A percentile compares a stretch with the other conserved stretches of the same genome.
These are phyloP conservation scores for Candolleomyces eurysporus DNA, from an alignment of 768 basidiomycete genomes.

Conservation along the genomic window DNA sequence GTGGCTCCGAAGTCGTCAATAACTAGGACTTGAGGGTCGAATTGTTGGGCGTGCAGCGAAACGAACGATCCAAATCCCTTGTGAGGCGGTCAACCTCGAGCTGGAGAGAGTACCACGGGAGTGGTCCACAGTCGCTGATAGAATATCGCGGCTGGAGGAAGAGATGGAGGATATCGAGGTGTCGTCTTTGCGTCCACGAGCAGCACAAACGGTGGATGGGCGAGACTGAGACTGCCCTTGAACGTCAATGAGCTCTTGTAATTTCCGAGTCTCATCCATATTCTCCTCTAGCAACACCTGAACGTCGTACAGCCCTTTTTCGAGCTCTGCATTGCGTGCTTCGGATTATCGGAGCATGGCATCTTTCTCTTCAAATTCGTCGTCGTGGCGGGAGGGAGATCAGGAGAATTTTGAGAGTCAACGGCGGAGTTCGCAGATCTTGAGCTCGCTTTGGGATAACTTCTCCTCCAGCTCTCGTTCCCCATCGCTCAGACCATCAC, in stretches of 20 bases:
- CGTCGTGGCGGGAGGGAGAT: too few relatives aligned
- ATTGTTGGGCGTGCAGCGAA: too few relatives aligned
- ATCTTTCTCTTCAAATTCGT: slow-evolving; percentile 34
- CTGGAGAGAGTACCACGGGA: slow-evolving; percentile 45
- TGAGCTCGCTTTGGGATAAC: slow-evolving; percentile 69
- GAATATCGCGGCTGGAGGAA: neutral
- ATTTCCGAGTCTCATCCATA: slow-evolving; percentile 75
- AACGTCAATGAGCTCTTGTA: slow-evolving; percentile 47
- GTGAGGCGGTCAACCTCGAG: slow-evolving; percentile 85
- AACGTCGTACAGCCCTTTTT: slow-evolving; percentile 70
- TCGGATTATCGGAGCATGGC: slow-evolving; percentile 55
- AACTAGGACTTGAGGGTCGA: slow-evolving; percentile 54
- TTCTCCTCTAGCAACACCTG: slow-evolving; percentile 75
- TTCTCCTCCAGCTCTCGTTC: slow-evolving; percentile 78
- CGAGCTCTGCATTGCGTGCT: slow-evolving; percentile 62
- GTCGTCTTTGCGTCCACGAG: slow-evolving; percentile 33
- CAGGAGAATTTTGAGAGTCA: slow-evolving; percentile 36
- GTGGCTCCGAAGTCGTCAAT: too few relatives aligned
- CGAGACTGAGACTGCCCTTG: slow-evolving; percentile 29
- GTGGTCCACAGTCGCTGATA: neutral
- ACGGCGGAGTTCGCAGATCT: slow-evolving; percentile 64
- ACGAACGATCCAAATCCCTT: slow-evolving; percentile 81
- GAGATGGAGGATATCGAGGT: slow-evolving; percentile 20
- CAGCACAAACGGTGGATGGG: slow-evolving; percentile 7
- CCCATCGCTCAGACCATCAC: slow-evolving; percentile 25